These are phyloP conservation scores for Cladosporium velox DNA, from an alignment of 2,329 filamentous ascomycete species.

Conservation along the genomic window DNA sequence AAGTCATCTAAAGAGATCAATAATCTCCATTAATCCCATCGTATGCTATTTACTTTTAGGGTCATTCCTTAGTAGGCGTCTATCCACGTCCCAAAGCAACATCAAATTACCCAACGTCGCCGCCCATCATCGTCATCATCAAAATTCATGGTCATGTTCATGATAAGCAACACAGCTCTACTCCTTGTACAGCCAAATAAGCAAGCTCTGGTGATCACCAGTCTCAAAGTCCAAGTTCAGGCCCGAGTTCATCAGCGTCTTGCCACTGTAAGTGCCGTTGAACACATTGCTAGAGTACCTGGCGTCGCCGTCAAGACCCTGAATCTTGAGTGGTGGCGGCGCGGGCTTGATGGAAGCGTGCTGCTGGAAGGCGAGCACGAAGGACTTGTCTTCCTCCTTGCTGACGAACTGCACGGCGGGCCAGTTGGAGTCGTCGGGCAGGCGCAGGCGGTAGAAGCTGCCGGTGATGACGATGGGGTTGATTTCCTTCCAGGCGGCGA, in stretches of 20 bases:
- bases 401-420: slow-evolving; percentile 63
- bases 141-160: background rate
- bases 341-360: slow-evolving; percentile 55
- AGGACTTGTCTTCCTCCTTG: slow-evolving; percentile 51
- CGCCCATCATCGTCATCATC: background rate
- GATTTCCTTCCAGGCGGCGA: slow-evolving; percentile 57
- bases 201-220: slow-evolving; percentile 59
- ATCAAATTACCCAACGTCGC: background rate
- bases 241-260: slow-evolving; percentile 64
- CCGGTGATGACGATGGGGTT: slow-evolving; percentile 62
- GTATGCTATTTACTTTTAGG: slow-evolving; percentile 1
- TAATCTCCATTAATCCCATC: background rate
- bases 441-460: slow-evolving; percentile 60
- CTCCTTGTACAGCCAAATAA: slow-evolving; percentile 56
- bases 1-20: background rate
- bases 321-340: slow-evolving; percentile 55
- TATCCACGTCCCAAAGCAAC: background rate
- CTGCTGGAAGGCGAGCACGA: slow-evolving; percentile 64
- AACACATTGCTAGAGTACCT: slow-evolving; percentile 56
- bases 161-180: slow-evolving; percentile 5
- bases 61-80: background rate
- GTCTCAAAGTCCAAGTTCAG: slow-evolving; percentile 54
- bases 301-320: slow-evolving; percentile 58
- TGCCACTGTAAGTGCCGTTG: slow-evolving; percentile 56
- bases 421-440: slow-evolving; percentile 63